phyloP scores from a whole-genome alignment of 495 filamentous ascomycete species.

The Xylaria castorea region DNA sequence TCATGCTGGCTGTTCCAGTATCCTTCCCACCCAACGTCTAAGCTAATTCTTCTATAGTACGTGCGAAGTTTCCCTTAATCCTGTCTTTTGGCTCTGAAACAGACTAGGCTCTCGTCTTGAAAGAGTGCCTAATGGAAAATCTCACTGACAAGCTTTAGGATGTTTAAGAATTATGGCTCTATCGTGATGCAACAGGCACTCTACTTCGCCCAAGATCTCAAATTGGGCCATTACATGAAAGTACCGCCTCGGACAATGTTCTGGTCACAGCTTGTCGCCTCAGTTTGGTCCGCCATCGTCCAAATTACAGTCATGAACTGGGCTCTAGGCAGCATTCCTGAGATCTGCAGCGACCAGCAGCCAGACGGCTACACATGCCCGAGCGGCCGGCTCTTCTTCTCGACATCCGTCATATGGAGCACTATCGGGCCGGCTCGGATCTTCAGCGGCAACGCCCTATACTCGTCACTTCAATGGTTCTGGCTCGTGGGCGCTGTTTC shows the following conservation, averaged over 20 bases:
- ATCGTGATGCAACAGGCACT: slow-evolving; percentile 66
- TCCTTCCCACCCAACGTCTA: too few species aligned
- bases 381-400: slow-evolving; percentile 69
- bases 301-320: slow-evolving; percentile 73
- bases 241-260: slow-evolving; percentile 71
- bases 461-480: slow-evolving; percentile 70
- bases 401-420: slow-evolving; percentile 60
- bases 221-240: slow-evolving; percentile 76
- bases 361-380: slow-evolving; percentile 68
- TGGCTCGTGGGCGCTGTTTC: slow-evolving; percentile 68
- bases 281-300: slow-evolving; percentile 67
- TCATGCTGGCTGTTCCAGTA: not conserved
- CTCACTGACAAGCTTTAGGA: slow-evolving; percentile 48
- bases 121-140: too few species aligned
- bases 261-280: slow-evolving; percentile 68
- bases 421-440: slow-evolving; percentile 60
- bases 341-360: slow-evolving; percentile 64
- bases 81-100: not conserved
- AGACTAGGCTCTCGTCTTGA: not conserved
- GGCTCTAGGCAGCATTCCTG: slow-evolving; percentile 65
- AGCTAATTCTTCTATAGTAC: not conserved
- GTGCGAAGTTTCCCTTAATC: not conserved
- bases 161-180: slow-evolving; percentile 78
- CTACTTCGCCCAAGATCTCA: slow-evolving; percentile 56
- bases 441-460: slow-evolving; percentile 68